Percentiles rank a stretch among this genome's conserved stretches.
These are phyloP conservation scores for Cystobasidium ongulense DNA, from an alignment of 768 basidiomycete genomes.

Conservation along the genomic window DNA sequence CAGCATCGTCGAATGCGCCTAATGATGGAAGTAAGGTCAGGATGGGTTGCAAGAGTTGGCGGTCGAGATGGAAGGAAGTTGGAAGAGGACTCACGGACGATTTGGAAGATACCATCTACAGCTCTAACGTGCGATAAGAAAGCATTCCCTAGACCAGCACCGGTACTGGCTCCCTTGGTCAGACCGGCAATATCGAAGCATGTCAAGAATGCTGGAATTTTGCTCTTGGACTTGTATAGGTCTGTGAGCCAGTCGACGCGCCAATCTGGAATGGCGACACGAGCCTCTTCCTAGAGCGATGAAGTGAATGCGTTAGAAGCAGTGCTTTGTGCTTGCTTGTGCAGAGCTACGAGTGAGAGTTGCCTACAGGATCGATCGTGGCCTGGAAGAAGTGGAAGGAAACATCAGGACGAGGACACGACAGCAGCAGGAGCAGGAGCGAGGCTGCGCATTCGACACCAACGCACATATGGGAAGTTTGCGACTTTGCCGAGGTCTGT, in stretches of 20 bases:
- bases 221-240: slow-evolving; percentile 75
- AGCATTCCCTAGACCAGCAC: slow-evolving; percentile 92
- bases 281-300: slow-evolving; percentile 63
- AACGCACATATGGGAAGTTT: slow-evolving; percentile 74
- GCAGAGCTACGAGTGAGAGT: neutral
- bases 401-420: slow-evolving; percentile 12
- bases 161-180: slow-evolving; percentile 95
- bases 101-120: slow-evolving; percentile 98
- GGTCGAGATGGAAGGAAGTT: too few species aligned
- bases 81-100: slow-evolving; percentile 56
- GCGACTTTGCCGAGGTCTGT: slow-evolving; percentile 53
- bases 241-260: slow-evolving; percentile 93
- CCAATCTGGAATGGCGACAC: slow-evolving; percentile 85
- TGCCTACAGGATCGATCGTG: slow-evolving; percentile 1
- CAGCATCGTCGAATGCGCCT: slow-evolving; percentile 89
- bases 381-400: slow-evolving; percentile 32
- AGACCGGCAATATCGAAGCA: slow-evolving; percentile 98
- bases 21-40: neutral
- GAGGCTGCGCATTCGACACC: neutral
- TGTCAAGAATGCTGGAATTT: slow-evolving; percentile 87
- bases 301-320: neutral
- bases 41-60: neutral
- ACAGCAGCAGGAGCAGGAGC: slow-evolving; percentile 39
- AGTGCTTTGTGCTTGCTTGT: too few species aligned
- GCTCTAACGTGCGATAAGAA: slow-evolving; percentile 96